Conservation (phyloP, 768 basidiomycete species). For the Mrakia blollopis region DNA sequence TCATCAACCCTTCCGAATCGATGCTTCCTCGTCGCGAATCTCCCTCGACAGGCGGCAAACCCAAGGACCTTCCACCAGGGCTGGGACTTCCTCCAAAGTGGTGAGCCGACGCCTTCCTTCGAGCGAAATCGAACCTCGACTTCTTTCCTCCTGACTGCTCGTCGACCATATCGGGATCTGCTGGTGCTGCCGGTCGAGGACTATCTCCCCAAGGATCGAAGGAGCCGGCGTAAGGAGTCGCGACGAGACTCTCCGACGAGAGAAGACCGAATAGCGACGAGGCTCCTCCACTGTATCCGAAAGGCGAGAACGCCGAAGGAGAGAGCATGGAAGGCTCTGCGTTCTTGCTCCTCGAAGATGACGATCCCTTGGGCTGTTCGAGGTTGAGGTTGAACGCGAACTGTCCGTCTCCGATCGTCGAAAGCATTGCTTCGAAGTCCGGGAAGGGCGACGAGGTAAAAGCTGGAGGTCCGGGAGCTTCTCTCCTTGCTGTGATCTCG, state of each 20-base stretch:
- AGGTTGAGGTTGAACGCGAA: conserved; percentile 78
- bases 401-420: conserved; percentile 61
- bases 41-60: background rate
- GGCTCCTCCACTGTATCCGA: conserved; percentile 12
- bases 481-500: conserved; percentile 71
- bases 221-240: conserved; percentile 36
- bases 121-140: conserved; percentile 39
- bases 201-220: conserved; percentile 40
- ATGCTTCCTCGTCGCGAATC: conserved; percentile 4
- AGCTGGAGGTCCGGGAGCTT: conserved; percentile 45
- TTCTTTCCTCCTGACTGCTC: conserved; percentile 32
- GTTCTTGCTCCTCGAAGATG: conserved; percentile 34
- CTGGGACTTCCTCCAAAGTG: conserved; percentile 2
- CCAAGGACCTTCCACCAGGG: background rate
- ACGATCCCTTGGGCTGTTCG: conserved; percentile 31
- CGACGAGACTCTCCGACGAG: background rate
- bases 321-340: background rate
- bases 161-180: conserved; percentile 1
- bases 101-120: conserved; percentile 6
- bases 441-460: conserved; percentile 58
- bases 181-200: background rate
- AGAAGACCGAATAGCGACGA: conserved; percentile 17
- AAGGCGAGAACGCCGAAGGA: conserved; percentile 29
- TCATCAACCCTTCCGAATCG: background rate
- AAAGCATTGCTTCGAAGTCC: conserved; percentile 78